Conservation (phyloP, 305 asterid species). For the Fraxinus paxiana region DNA sequence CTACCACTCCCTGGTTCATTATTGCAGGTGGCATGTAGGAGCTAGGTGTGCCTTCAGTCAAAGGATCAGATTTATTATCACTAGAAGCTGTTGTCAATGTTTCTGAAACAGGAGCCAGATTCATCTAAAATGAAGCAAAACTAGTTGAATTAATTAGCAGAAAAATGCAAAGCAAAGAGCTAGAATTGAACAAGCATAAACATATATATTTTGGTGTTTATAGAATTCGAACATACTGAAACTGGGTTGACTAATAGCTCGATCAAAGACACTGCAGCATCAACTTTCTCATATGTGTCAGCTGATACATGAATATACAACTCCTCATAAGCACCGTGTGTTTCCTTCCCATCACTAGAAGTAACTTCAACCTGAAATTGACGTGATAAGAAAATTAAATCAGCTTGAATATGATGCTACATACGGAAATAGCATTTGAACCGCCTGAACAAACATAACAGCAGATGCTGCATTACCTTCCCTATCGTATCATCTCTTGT, state of each 20-base stretch:
- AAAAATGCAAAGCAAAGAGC: background rate
- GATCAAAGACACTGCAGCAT: conserved; percentile 80
- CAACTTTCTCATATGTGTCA: conserved; percentile 82
- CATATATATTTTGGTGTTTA: conserved; percentile 5
- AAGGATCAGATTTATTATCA: conserved; percentile 24
- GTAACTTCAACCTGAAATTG: conserved; percentile 60
- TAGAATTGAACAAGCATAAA: background rate
- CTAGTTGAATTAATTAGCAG: conserved; percentile 5
- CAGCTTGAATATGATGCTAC: background rate
- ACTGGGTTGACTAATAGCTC: conserved; percentile 74
- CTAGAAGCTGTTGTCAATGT: conserved; percentile 38
- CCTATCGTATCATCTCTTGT: conserved; percentile 48
- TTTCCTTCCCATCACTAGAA: conserved; percentile 48
- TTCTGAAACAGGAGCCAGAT: conserved; percentile 43
- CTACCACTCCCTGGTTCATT: conserved; percentile 41
- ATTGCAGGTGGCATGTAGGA: conserved; percentile 28
- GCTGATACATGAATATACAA: conserved; percentile 74
- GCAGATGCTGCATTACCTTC: conserved; percentile 46
- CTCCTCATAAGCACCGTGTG: conserved; percentile 46
- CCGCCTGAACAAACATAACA: background rate
- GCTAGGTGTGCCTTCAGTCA: conserved; percentile 31
- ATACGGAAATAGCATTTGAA: background rate
- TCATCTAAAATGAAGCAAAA: conserved; percentile 39
- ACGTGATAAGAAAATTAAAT: background rate
- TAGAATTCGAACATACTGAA: conserved; percentile 49